These are phyloP conservation scores for Vicia faba DNA, from an alignment of 306 rosid genomes.

Conservation along the genomic window DNA sequence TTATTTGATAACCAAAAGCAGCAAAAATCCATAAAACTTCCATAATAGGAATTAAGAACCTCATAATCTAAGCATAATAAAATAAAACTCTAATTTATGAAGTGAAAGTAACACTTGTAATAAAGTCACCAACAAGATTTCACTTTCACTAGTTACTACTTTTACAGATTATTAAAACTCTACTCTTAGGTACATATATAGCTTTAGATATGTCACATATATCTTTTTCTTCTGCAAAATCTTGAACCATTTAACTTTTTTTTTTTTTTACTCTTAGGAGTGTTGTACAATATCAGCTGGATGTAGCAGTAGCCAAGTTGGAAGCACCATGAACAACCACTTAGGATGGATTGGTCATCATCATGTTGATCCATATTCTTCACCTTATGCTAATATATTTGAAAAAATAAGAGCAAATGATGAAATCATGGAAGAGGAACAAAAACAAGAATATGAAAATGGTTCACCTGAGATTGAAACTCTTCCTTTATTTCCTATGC, in stretches of 20 bases:
- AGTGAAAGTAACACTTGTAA: neutral
- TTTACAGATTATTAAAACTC: neutral
- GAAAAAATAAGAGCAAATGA: slow-evolving; percentile 55
- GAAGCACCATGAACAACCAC: slow-evolving; percentile 2
- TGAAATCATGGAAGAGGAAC: slow-evolving; percentile 43
- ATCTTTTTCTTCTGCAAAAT: neutral
- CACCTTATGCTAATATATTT: slow-evolving; percentile 50
- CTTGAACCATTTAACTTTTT: neutral
- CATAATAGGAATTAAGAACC: neutral
- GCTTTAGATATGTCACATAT: slow-evolving; percentile 1
- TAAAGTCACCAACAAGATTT: neutral
- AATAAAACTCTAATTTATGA: neutral
- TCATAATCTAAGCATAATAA: neutral
- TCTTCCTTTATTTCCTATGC: slow-evolving; percentile 94
- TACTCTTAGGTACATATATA: slow-evolving; percentile 4
- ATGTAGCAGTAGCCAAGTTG: slow-evolving; percentile 11
- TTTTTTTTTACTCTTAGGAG: neutral
- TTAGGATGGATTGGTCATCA: slow-evolving; percentile 23
- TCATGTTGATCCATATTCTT: slow-evolving; percentile 44
- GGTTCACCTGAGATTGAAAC: slow-evolving; percentile 68
- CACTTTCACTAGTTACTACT: slow-evolving; percentile 16
- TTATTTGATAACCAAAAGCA: slow-evolving; percentile 25
- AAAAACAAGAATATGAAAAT: slow-evolving; percentile 31
- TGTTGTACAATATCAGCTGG: slow-evolving; percentile 17
- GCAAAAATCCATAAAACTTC: neutral